These are phyloP conservation scores for Leccinum colubrinum DNA, from an alignment of 1,284 basidiomycete genomes.

Conservation along the genomic window DNA sequence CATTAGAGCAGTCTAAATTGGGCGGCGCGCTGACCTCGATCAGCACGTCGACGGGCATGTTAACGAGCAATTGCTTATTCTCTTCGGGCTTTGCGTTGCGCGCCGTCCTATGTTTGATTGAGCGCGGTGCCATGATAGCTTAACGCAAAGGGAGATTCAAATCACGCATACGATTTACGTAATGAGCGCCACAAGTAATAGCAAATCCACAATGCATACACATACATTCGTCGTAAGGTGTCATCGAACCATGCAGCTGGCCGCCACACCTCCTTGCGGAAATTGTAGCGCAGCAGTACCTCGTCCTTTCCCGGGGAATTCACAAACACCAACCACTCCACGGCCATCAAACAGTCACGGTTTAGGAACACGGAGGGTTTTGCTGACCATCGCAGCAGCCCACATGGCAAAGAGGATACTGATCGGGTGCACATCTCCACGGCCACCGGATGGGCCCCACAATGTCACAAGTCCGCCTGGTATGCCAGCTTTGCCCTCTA, in stretches of 20 bases:
- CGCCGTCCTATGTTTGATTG: not conserved
- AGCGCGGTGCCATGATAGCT: not conserved
- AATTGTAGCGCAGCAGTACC: conserved; percentile 1
- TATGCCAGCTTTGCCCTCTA: conserved; percentile 72
- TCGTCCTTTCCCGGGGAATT: conserved; percentile 1
- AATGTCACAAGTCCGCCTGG: conserved; percentile 73
- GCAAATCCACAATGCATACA: conserved; percentile 10
- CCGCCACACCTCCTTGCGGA: not conserved
- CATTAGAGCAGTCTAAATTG: not conserved
- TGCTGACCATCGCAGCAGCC: conserved; percentile 95
- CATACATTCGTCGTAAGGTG: conserved; percentile 17
- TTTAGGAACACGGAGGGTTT: conserved; percentile 87
- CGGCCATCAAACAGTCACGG: conserved; percentile 34
- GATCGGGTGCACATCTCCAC: conserved; percentile 79
- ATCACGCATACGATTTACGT: not conserved
- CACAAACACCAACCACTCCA: not conserved
- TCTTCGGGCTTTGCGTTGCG: not conserved
- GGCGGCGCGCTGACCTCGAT: conserved; percentile 14
- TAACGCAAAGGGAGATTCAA: not conserved
- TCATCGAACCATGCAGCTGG: conserved; percentile 8
- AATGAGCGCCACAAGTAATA: not conserved
- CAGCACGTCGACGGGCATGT: conserved; percentile 17
- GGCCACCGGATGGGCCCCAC: conserved; percentile 71
- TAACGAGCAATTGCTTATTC: conserved; percentile 1
- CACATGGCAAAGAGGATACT: conserved; percentile 75